These are phyloP conservation scores for Cephalotrichum gorgonifer DNA, from an alignment of 2,329 filamentous ascomycete genomes.

Conservation along the genomic window DNA sequence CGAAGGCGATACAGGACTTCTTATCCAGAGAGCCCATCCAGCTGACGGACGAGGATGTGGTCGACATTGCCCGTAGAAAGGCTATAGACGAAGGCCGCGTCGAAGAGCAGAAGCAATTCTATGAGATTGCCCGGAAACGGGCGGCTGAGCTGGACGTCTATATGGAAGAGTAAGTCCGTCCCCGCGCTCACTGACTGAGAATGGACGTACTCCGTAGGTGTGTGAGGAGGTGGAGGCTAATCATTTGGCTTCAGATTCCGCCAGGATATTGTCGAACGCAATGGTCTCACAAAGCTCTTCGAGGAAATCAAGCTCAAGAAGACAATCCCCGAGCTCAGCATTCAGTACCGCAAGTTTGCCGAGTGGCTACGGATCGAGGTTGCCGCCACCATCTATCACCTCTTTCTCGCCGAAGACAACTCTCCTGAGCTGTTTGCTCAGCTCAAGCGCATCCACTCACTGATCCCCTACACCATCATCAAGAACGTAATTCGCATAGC, in stretches of 20 bases:
- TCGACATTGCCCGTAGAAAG: slow-evolving; percentile 72
- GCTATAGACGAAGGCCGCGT: slow-evolving; percentile 78
- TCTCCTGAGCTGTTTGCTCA: slow-evolving; percentile 94
- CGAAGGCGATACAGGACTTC: slow-evolving; percentile 77
- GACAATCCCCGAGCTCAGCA: slow-evolving; percentile 76
- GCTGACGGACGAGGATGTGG: slow-evolving; percentile 69
- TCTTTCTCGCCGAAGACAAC: slow-evolving; percentile 97
- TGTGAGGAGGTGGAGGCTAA: neutral
- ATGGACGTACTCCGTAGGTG: too few relatives aligned
- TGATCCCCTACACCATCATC: slow-evolving; percentile 84
- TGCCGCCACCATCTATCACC: slow-evolving; percentile 89
- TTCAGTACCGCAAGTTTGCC: slow-evolving; percentile 95
- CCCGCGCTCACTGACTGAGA: neutral
- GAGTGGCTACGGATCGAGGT: slow-evolving; percentile 98
- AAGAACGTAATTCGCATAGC: slow-evolving; percentile 97
- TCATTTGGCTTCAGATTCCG: slow-evolving; percentile 39
- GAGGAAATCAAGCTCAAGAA: slow-evolving; percentile 86
- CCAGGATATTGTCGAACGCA: slow-evolving; percentile 55
- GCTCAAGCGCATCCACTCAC: slow-evolving; percentile 84
- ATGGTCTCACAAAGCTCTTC: slow-evolving; percentile 87
- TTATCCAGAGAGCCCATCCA: slow-evolving; percentile 62
- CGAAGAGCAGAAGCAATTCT: slow-evolving; percentile 88
- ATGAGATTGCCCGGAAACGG: slow-evolving; percentile 84
- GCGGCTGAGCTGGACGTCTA: slow-evolving; percentile 92
- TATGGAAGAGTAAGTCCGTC: slow-evolving; percentile 71